These are phyloP conservation scores for Cadophora luteo-olivacea DNA, from an alignment of 2,329 filamentous ascomycete species.

Conservation along the genomic window DNA sequence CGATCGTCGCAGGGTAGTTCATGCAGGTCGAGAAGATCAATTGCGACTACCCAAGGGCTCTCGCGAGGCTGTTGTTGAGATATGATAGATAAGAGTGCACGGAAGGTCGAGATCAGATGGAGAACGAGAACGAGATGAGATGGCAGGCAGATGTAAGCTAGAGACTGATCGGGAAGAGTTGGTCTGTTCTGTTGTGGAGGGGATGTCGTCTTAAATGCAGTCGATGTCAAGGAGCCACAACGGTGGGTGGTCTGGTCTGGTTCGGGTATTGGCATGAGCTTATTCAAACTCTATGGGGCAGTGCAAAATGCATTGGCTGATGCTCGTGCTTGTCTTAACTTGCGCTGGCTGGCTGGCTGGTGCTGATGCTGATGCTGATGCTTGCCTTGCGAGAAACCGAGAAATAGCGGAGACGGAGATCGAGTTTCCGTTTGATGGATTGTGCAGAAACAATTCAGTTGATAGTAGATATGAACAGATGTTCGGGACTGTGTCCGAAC, in stretches of 20 bases:
- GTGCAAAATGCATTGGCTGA: constrained; percentile 12
- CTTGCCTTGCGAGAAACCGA: neutral
- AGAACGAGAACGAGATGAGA: neutral
- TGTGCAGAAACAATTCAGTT: neutral
- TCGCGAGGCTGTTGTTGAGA: neutral
- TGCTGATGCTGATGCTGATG: constrained; percentile 2
- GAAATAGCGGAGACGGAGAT: neutral
- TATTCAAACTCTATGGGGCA: constrained; percentile 15
- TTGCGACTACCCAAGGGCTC: neutral
- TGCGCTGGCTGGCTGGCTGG: neutral
- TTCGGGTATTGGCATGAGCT: constrained; percentile 12
- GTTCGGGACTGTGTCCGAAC: too few relatives aligned
- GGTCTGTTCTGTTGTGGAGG: neutral
- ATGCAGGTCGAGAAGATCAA: constrained; percentile 15
- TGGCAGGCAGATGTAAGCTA: neutral
- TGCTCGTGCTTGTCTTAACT: neutral
- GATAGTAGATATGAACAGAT: neutral
- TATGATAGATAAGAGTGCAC: neutral
- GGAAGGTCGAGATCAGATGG: constrained; percentile 12
- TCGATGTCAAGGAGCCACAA: constrained; percentile 15
- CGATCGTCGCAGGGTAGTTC: constrained; percentile 13
- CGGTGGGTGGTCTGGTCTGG: neutral
- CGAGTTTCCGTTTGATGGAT: neutral
- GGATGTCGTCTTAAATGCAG: constrained; percentile 13
- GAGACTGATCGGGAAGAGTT: neutral